Base-by-base conservation (phyloP, 352 stramenopile species). In the Phytophthora tubulina region DNA sequence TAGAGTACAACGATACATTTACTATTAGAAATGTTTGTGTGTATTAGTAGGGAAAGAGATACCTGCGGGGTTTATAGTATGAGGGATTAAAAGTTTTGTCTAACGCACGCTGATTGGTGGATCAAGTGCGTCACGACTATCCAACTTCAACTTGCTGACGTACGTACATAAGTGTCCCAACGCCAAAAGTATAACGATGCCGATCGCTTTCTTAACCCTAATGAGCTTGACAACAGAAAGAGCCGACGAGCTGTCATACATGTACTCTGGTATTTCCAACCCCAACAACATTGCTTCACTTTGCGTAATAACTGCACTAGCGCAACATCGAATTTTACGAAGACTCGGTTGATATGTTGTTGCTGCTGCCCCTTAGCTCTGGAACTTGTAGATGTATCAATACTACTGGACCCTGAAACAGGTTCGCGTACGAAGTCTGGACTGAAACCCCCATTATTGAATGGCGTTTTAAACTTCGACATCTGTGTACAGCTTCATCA, bases 221-320 rank as follows among this genome's bases (percentile, higher is more conserved):
- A 27, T 27, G 21, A 27, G 21, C 21, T 27, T 27, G 21, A 27
- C 21, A 27, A 2, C 21, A 27, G 21, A 27, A 27, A 27, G 21
- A 27, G 21, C 21, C 21, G 21, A 27, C 21, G 21, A 27, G 21
- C 21, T 27, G 21, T 27, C 94, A 52, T 96, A n/a, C n/a, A n/a
- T n/a, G n/a, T n/a, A 86, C 46, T 93, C 85, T 0, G 95, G 95
- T 27, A 98, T 96, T 27, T 96, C 79, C 7, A 98, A 72, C 1
- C 90, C 91, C 9, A 98, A 75, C 6, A 98, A 73, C 33, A 97
- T 72, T 98, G 98, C 68, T 98, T 98, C 7, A 98, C 93, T 73
- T 98, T 94, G 8, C 95, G 85, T 17, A 98, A 67, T 7, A 98
- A 79, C 14, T 97, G 88, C 6, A 98, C 91, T 4, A 98, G 68